Base-by-base conservation (phyloP, 1,139 yeast species). In the Pichia sp. region DNA sequence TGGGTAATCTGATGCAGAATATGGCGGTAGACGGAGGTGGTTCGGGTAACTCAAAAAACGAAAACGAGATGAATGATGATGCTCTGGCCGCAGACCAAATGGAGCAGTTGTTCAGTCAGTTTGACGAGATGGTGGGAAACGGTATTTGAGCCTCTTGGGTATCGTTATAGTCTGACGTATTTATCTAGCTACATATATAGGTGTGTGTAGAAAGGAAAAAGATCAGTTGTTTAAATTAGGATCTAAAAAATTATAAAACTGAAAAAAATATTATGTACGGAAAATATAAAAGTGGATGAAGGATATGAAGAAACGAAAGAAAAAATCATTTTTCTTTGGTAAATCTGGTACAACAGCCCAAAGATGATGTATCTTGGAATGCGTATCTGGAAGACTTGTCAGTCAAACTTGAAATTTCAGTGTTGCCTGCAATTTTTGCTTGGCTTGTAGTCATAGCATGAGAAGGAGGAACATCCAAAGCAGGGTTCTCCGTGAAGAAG, bases 401-500 rank as follows among this genome's bases (percentile, higher is more conserved):
- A 54, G 84, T 76, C 71, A 76, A 72, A 65, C 84, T 84, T 63
- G 71, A 70, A 62, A 82, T 78, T 69, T 79, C 82, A 70, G 51
- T 32, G 57, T 65, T 64, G 40, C 67, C 62, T 10, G 71, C 70
- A 38, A 59, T 63, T 56, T 60, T 81, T 41, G 84, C 87, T 66
- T 80, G 82, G 32, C 74, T 69, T 19, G 90, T 84, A 51, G 87
- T 84, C 75, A 76, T 76, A 47, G 85, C 81, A 65, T 80, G 81
- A 8, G 87, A 81, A 55, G 95, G 93, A 63, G 80, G 81, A 58
- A 87, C 80, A 64, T 87, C 93, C 62, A 87, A 76, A 49, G 81
- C 87, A 41, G 95, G 95, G 69, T 86, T 87, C 69, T 84, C 87
- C 45, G 76, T 73, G 76, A 87, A 87, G 74, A 87, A 81, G 71